These are phyloP conservation scores for Venturia carpophila DNA, from an alignment of 2,329 filamentous ascomycete genomes.

Conservation along the genomic window DNA sequence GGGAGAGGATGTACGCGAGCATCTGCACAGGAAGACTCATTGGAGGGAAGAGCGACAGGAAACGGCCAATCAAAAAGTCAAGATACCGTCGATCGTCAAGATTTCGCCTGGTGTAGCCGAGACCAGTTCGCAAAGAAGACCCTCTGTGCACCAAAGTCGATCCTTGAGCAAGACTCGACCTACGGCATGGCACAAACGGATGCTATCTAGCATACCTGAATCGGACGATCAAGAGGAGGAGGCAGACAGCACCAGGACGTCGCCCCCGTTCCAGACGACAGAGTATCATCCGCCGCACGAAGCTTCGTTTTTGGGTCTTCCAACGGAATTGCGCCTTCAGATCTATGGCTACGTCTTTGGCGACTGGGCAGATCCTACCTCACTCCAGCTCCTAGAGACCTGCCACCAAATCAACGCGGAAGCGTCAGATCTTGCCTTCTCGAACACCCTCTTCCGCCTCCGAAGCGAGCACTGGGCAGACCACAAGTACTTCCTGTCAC, in stretches of 20 bases:
- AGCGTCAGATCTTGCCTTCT: conserved; percentile 18
- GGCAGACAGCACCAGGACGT: not conserved
- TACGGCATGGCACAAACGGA: not conserved
- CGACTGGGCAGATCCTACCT: conserved; percentile 10
- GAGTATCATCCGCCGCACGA: conserved; percentile 8
- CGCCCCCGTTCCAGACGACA: not conserved
- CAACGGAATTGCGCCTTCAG: conserved; percentile 19
- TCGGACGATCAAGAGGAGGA: conserved; percentile 3
- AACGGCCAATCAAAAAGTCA: not conserved
- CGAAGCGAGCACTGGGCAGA: conserved; percentile 16
- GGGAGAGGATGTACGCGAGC: not conserved
- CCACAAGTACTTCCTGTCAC: conserved; percentile 8
- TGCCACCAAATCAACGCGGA: conserved; percentile 20
- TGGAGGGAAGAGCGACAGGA: not conserved
- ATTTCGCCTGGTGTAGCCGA: not conserved
- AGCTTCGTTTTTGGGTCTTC: conserved; percentile 19
- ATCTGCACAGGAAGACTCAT: conserved; percentile 11
- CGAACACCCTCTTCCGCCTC: conserved; percentile 18
- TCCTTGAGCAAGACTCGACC: conserved; percentile 9
- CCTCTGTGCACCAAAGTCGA: not conserved
- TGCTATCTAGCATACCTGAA: conserved; percentile 4
- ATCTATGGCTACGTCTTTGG: conserved; percentile 20
- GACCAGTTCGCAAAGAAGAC: not conserved
- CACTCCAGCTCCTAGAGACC: conserved; percentile 19
- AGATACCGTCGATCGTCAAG: conserved; percentile 1